Conservation (phyloP, 2,329 filamentous ascomycete species). For the Penicillium glabrum region DNA sequence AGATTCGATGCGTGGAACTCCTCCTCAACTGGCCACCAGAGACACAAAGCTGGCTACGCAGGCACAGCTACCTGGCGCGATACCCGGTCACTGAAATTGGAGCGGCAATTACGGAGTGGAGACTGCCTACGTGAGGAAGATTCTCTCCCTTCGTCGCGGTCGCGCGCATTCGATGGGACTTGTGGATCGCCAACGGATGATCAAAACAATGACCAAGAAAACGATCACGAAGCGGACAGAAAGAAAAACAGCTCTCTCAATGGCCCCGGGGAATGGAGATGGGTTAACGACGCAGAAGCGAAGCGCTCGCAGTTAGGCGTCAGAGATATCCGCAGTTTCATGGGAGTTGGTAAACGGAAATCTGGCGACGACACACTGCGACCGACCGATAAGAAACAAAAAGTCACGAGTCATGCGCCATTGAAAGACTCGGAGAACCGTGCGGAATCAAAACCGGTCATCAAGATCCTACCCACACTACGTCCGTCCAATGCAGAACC, state of each 20-base stretch:
- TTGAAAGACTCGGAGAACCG: background rate
- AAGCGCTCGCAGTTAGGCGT: constrained; percentile 28
- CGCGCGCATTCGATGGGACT: constrained; percentile 15
- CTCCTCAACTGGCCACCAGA: constrained; percentile 75
- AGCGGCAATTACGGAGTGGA: constrained; percentile 65
- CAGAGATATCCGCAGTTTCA: constrained; percentile 48
- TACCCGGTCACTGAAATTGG: constrained; percentile 67
- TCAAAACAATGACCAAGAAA: background rate
- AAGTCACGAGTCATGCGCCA: background rate
- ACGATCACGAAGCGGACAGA: background rate
- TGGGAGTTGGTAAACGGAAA: constrained; percentile 48
- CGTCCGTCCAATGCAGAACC: background rate
- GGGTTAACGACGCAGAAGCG: constrained; percentile 36
- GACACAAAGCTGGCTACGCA: constrained; percentile 65
- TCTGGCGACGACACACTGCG: constrained; percentile 27
- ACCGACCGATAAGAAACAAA: constrained; percentile 14
- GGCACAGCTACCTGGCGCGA: constrained; percentile 69
- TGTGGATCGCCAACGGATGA: background rate
- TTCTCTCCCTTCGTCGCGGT: background rate
- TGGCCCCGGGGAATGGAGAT: constrained; percentile 49
- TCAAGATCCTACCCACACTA: background rate
- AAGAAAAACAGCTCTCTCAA: background rate
- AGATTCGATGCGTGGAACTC: constrained; percentile 58
- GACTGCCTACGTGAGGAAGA: constrained; percentile 47
- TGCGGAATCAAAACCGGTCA: background rate